Evolutionary conservation across 2,329 filamentous ascomycete genomes (phyloP), one percentile per base, ranked within the genome.

Genomic region (Fusarium piperis): DNA sequence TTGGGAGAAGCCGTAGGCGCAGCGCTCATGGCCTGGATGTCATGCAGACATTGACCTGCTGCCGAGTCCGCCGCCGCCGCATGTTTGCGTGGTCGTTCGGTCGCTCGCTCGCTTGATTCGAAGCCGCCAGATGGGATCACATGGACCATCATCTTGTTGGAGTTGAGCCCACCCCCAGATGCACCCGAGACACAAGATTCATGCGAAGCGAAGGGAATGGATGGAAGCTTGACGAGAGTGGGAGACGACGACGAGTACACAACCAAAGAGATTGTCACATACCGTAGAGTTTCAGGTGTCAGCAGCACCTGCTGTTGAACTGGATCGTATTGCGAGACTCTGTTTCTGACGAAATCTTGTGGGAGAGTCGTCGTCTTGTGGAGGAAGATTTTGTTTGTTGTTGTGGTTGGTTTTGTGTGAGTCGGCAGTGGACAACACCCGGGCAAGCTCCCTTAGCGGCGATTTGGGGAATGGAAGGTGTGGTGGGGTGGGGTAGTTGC

Each of bases 21-120:
- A 58, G 67, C 61, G 52, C 44, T 41, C 52, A 72, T 73, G 51
- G 61, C 48, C 64, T 70, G 28, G 65, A 75, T 71, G 71, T 72
- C 72, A 74, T 74, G 73, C 68, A 74, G 63, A 65, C 59, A 69
- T 71, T 71, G 68, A 69, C 68, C 44, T 69, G 68, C 68, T 72
- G 67, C 53, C 57, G 58, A 46, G 36, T 59, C 46, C 53, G 60
- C 61, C 58, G 62, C 58, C 46, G 65, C 66, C 51, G 64, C 67
- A 69, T 62, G 62, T 74, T 74, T 70, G 57, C 57, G 63, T 57
- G 44, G 44, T 48, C 44, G 44, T 48, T 48, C 26, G 26, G 23
- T 48, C 44, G 44, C 16, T 48, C 44, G 64, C 58, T 68, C 57
- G 59, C 51, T 63, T 66, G 66, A 59, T 75, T 70, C 63, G 71